Evolutionary conservation across 2,329 filamentous ascomycete species (phyloP), one percentile per base, ranked within the genome.

Genomic region (Talaromyces sp.): DNA sequence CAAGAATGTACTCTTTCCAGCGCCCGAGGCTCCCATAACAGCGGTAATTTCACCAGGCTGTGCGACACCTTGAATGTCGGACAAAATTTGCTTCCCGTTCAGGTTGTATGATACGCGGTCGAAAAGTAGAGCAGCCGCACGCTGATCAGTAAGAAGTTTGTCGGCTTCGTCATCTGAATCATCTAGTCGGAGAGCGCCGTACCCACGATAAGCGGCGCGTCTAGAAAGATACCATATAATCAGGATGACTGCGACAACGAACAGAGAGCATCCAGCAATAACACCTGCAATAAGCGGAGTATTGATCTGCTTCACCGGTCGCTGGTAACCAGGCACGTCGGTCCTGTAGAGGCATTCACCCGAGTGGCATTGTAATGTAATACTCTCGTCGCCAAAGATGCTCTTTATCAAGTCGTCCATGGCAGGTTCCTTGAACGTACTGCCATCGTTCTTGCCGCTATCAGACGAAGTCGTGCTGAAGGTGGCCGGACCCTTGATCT

Each of bases 11-110:
- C 95, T 99, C 80, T 99, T 99, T 66, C 95, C 95, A 49, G 95
- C 96, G 35, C 95, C 95, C 0, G 95, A 99, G 8, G 95, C 94
- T 64, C 95, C 95, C 94, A 99, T 99, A 72, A 99, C 96, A 9
- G 95, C 95, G 69, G 94, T 92, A 8, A 98, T 87, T 76, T 99
- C 93, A n/a, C 96, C 96, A 2, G 94, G 93, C 70, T 90, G 90
- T n/a, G 94, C 93, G 49, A 92, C 88, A 56, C 95, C 95, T 69
- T 90, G 89, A 39, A 99, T 90, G 15, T 86, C 87, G 17, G 85
- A 85, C 2, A 99, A 83, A 56, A 99, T 97, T 61, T 90, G 85
- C 78, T 92, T 97, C 45, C 92, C 92, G 69, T 96, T 96, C 43
- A 99, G 84, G 25, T 85, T 84, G 74, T 99, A 99, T 0, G 89